phyloP scores from a whole-genome alignment of 345 rosid genomes.

The Eucalyptus melliodora region DNA sequence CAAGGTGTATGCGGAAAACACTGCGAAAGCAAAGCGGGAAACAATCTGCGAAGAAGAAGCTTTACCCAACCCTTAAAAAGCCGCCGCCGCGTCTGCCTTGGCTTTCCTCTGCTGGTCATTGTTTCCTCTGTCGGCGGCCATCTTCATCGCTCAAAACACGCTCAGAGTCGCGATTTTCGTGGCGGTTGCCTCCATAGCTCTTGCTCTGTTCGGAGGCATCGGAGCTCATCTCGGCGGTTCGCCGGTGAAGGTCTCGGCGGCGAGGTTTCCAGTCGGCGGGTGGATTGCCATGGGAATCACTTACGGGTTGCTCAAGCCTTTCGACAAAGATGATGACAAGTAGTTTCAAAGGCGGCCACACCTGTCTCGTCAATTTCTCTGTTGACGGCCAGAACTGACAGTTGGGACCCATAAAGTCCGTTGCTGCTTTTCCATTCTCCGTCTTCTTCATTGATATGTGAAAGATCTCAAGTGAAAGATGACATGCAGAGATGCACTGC shows the following conservation, averaged over 20 bases:
- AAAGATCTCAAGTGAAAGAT: no score
- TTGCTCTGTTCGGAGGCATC: slow-evolving; percentile 15
- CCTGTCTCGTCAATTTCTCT: neutral
- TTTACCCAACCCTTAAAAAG: slow-evolving; percentile 29
- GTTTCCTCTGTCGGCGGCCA: slow-evolving; percentile 24
- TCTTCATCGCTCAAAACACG: neutral
- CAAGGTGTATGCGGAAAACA: neutral
- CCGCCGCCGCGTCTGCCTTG: slow-evolving; percentile 1
- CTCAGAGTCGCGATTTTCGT: slow-evolving; percentile 5
- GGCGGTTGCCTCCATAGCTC: slow-evolving; percentile 13
- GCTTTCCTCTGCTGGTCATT: slow-evolving; percentile 26
- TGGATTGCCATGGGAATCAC: slow-evolving; percentile 49
- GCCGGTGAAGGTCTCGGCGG: slow-evolving; percentile 10
- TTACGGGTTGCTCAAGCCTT: slow-evolving; percentile 45
- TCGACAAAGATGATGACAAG: neutral
- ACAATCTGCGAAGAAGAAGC: neutral
- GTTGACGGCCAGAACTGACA: neutral
- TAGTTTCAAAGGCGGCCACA: neutral
- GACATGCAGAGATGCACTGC: neutral
- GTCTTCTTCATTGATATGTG: neutral
- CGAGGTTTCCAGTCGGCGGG: slow-evolving; percentile 33
- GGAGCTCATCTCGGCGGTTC: slow-evolving; percentile 42
- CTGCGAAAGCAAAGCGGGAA: neutral
- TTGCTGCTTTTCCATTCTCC: neutral
- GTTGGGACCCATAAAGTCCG: neutral